These are phyloP conservation scores for Pyrenochaeta sp. DNA, from an alignment of 2,329 filamentous ascomycete species.

Conservation along the genomic window DNA sequence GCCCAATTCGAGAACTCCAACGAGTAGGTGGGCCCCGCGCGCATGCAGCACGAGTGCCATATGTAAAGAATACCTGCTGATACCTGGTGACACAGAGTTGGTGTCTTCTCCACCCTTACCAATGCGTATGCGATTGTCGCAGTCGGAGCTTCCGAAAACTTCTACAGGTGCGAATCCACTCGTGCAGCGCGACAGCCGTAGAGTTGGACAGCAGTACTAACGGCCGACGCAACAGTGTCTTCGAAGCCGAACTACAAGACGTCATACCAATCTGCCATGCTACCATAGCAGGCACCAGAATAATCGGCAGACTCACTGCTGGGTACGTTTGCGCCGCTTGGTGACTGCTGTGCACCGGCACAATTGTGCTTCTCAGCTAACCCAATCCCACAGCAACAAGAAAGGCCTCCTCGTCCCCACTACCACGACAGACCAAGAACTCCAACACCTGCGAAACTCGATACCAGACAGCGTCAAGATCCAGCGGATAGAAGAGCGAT, in stretches of 20 bases:
- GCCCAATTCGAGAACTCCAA: slow-evolving; percentile 87
- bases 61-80: slow-evolving; percentile 17
- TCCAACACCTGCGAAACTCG: slow-evolving; percentile 95
- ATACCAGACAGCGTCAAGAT: slow-evolving; percentile 92
- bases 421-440: slow-evolving; percentile 95
- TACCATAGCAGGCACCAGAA: slow-evolving; percentile 94
- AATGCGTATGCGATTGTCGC: slow-evolving; percentile 97
- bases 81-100: slow-evolving; percentile 69
- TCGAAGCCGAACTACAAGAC: slow-evolving; percentile 97
- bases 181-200: background rate
- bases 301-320: slow-evolving; percentile 93
- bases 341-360: background rate
- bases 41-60: slow-evolving; percentile 6
- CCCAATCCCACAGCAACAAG: slow-evolving; percentile 72
- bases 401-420: slow-evolving; percentile 97
- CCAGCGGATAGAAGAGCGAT: slow-evolving; percentile 95
- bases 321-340: slow-evolving; percentile 65
- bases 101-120: slow-evolving; percentile 95
- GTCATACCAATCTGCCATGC: slow-evolving; percentile 96
- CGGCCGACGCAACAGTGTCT: slow-evolving; percentile 68
- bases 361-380: slow-evolving; percentile 1
- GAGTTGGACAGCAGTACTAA: slow-evolving; percentile 22
- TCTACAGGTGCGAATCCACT: slow-evolving; percentile 74
- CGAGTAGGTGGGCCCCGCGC: slow-evolving; percentile 68
- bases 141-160: slow-evolving; percentile 96